Evolutionary conservation across 140 eudicot species (phyloP).

Genomic region (Flaveria floridana): DNA sequence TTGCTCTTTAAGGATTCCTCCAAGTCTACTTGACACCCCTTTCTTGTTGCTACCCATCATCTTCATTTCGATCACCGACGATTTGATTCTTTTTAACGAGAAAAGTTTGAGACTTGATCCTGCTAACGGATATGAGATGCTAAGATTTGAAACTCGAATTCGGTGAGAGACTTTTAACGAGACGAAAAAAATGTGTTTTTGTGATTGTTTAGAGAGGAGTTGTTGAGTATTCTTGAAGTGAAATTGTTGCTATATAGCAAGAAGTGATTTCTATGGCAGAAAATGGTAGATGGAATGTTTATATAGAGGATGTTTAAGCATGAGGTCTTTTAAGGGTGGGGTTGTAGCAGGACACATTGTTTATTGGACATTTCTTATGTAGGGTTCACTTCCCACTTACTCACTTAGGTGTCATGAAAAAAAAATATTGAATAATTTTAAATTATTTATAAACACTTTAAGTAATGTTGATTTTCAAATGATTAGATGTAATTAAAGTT

Average conservation of each 20-base stretch:
- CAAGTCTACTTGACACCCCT: constrained; percentile 63
- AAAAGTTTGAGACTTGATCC: constrained; percentile 14
- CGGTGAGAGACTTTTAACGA: not conserved
- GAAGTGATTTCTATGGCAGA: constrained; percentile 34
- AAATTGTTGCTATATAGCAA: constrained; percentile 27
- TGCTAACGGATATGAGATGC: not conserved
- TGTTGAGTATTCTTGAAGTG: constrained; percentile 24
- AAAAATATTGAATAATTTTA: not conserved
- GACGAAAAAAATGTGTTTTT: not conserved
- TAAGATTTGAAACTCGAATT: not conserved
- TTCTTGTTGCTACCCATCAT: constrained; percentile 55
- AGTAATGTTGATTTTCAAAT: not conserved
- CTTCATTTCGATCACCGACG: constrained; percentile 24
- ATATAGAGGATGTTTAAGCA: constrained; percentile 34
- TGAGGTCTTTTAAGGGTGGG: constrained; percentile 21
- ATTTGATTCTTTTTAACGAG: not conserved
- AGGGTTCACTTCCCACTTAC: constrained; percentile 33
- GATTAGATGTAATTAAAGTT: not conserved
- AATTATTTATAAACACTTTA: not conserved
- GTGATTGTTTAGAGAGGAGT: not conserved
- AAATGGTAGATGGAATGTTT: constrained; percentile 32
- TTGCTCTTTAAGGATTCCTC: constrained; percentile 76
- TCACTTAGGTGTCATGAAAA: constrained; percentile 30
- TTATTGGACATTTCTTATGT: constrained; percentile 29
- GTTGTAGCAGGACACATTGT: constrained; percentile 28